These are phyloP conservation scores for Aureobasidium sp. DNA, from an alignment of 2,329 filamentous ascomycete genomes.

Conservation along the genomic window DNA sequence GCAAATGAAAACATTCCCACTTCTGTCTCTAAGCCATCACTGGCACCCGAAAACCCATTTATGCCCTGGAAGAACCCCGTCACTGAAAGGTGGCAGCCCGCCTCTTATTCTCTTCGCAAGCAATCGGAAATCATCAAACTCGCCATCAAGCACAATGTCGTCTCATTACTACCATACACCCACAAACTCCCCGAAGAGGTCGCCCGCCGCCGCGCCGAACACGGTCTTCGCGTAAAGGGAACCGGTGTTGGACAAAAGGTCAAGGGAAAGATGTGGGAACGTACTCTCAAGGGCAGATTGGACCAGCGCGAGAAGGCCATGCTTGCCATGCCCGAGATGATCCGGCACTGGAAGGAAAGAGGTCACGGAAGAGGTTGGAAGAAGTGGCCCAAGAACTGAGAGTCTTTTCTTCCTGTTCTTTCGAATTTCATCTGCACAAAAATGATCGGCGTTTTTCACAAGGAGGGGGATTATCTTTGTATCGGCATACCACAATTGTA, in stretches of 20 bases:
- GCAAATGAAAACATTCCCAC: conserved; percentile 29
- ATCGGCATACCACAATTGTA: conserved; percentile 15
- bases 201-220: conserved; percentile 65
- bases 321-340: conserved; percentile 76
- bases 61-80: conserved; percentile 66
- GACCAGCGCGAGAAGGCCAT: conserved; percentile 19
- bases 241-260: conserved; percentile 81
- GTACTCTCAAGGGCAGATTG: conserved; percentile 68
- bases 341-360: conserved; percentile 90
- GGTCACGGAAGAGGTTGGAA: conserved; percentile 69
- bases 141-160: conserved; percentile 51
- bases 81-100: conserved; percentile 78
- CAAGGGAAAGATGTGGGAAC: conserved; percentile 92
- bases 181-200: conserved; percentile 48
- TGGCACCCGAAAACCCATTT: conserved; percentile 63
- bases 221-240: conserved; percentile 79
- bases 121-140: conserved; percentile 90
- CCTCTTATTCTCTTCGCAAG: conserved; percentile 72
- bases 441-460: conserved; percentile 1
- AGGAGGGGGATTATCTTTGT: conserved; percentile 5
- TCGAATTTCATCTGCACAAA: conserved; percentile 2
- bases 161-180: conserved; percentile 28
- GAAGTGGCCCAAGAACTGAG: conserved; percentile 56
- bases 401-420: not conserved
- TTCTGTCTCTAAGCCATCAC: conserved; percentile 24